Conservation (phyloP, 805 yeast species). For the Clavispora santaluciae region DNA sequence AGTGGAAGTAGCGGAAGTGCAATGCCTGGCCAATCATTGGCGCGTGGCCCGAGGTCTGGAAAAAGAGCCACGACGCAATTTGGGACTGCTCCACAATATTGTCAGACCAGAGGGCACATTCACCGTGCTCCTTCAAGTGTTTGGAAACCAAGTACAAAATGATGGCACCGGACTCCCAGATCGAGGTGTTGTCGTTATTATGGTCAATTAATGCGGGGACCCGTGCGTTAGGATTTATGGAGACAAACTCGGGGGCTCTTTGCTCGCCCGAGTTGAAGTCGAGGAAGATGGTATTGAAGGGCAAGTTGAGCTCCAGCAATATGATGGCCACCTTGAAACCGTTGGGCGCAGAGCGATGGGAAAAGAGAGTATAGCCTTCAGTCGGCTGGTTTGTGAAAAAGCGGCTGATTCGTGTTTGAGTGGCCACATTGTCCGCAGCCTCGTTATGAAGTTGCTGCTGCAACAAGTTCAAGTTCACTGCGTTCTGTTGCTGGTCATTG, state of each 20-base stretch:
- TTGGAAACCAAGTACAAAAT: slow-evolving; percentile 75
- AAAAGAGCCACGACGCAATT: slow-evolving; percentile 84
- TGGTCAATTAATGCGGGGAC: slow-evolving; percentile 95
- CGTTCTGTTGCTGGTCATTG: slow-evolving; percentile 39
- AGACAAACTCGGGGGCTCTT: slow-evolving; percentile 86
- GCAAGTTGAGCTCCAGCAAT: slow-evolving; percentile 73
- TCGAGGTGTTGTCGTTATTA: slow-evolving; percentile 66
- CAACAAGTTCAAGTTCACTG: slow-evolving; percentile 36
- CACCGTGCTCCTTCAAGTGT: slow-evolving; percentile 56
- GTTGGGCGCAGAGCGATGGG: slow-evolving; percentile 87
- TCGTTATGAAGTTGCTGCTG: slow-evolving; percentile 44
- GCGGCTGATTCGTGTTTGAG: slow-evolving; percentile 56
- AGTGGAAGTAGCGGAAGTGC: slow-evolving; percentile 88
- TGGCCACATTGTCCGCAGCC: slow-evolving; percentile 30
- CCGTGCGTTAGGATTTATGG: slow-evolving; percentile 93
- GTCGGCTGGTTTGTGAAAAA: slow-evolving; percentile 74
- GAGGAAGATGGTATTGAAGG: slow-evolving; percentile 74
- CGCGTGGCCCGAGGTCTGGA: slow-evolving; percentile 95
- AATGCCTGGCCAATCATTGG: slow-evolving; percentile 99
- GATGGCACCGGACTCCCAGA: slow-evolving; percentile 96
- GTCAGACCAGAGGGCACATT: slow-evolving; percentile 75
- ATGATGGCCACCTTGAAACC: slow-evolving; percentile 95
- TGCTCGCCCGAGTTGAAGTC: slow-evolving; percentile 90
- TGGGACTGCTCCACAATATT: slow-evolving; percentile 76
- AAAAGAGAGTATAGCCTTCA: slow-evolving; percentile 78